phyloP scores from a whole-genome alignment of 2,329 filamentous ascomycete genomes.

The Botrytis porri region DNA sequence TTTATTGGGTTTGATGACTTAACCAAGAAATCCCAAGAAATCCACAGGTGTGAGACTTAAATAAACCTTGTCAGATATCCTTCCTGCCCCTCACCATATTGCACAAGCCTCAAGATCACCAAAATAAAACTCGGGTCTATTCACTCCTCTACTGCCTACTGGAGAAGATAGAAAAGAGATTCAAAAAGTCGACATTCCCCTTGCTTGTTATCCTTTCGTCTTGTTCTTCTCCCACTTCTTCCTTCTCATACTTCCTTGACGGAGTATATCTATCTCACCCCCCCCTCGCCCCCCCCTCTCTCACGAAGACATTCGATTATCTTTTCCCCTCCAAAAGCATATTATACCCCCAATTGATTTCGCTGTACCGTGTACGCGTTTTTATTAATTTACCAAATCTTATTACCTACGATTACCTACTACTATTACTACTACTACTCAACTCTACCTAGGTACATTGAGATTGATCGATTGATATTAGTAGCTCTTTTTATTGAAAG shows the following conservation, averaged over 20 bases:
- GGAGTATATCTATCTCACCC: neutral
- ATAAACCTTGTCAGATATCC: neutral
- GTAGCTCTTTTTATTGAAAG: neutral
- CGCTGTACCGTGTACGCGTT: conserved; percentile 7
- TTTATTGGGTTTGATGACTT: neutral
- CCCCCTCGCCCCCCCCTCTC: no score
- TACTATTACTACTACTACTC: neutral
- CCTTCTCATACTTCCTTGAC: neutral
- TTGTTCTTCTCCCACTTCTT: neutral
- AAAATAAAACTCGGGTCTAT: conserved; percentile 11
- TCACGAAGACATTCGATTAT: neutral
- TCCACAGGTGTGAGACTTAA: neutral
- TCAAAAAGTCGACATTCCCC: neutral
- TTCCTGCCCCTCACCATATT: conserved; percentile 9
- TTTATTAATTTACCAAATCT: neutral
- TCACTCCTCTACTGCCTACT: neutral
- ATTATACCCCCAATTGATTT: neutral
- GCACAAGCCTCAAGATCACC: neutral
- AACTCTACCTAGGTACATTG: neutral
- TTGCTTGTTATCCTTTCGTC: neutral
- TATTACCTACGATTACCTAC: neutral
- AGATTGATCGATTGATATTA: neutral
- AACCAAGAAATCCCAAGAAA: conserved; percentile 5
- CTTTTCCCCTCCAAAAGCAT: neutral
- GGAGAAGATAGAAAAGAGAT: neutral